Base-by-base conservation (phyloP, 2,329 filamentous ascomycete species). In the Calonectria ilicicola region DNA sequence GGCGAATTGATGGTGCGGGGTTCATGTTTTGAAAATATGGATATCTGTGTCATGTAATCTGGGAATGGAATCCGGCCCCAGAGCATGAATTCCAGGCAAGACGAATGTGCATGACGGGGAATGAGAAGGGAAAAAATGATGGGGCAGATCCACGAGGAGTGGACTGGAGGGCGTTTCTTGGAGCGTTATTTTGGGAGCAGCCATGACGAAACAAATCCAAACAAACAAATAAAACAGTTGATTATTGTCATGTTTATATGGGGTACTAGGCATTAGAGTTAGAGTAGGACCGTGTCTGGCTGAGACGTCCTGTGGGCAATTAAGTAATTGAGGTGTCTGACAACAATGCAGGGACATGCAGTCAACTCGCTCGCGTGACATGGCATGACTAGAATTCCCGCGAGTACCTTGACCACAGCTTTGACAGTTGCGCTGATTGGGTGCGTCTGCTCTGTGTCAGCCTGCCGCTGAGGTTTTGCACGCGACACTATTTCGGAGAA, bases 311-410 rank as follows among this genome's bases (percentile, higher is more conserved):
- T 38, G 14, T 35, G 5, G 35, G 21, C 53, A 19, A 9, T 60
- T 60, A 40, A 56, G 38, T 23, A 60, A 60, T 60, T 19, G 32
- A 47, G 26, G 47, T 53, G 46, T 69, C 47, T 49, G 21, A 38
- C 32, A 58, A 63, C 15, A 35, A 35, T 35, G 65, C 65, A 64
- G 49, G 63, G 51, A 49, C 40, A 65, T 42, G 49, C 29, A 51
- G 56, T 56, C 29, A 65, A 46, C 26, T 35, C 32, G 75, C 72
- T 73, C 70, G 53, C 72, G 75, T 79, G 69, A 71, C 69, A 69
- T 65, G 44, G n/a, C 65, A 64, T 56, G 49, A 32, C 32, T 49
- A 35, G 26, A 68, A 69, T 69, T 65, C 38, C 56, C 65, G 47
- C 58, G n/a, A 38, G 21, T 27, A 26, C 29, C 49, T 29, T 29